These are phyloP conservation scores for Ceratocystis smalleyi DNA, from an alignment of 2,329 filamentous ascomycete species.

Conservation along the genomic window DNA sequence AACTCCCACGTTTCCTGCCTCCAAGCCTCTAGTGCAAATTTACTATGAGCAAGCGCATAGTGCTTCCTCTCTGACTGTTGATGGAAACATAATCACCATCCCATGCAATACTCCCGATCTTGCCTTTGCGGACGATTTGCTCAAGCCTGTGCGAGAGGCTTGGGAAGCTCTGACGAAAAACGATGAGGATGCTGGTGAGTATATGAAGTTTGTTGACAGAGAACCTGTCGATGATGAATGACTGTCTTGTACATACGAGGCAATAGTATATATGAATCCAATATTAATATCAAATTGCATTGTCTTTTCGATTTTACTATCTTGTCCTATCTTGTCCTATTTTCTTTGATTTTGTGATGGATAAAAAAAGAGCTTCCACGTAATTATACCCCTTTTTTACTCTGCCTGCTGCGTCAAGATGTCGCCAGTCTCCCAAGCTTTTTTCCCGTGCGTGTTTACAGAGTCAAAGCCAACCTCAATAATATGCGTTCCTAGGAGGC, in stretches of 20 bases:
- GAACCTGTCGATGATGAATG: conserved; percentile 46
- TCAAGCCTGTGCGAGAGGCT: conserved; percentile 50
- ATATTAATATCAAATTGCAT: not conserved
- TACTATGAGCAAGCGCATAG: conserved; percentile 38
- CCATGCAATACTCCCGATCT: conserved; percentile 47
- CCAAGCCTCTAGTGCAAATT: conserved; percentile 34
- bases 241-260: conserved; percentile 28
- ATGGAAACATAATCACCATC: conserved; percentile 38
- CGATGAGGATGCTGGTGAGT: conserved; percentile 34
- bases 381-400: not conserved
- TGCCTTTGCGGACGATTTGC: conserved; percentile 54
- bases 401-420: not conserved
- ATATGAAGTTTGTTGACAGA: conserved; percentile 66
- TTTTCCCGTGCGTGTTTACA: not conserved
- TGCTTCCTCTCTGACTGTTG: conserved; percentile 20
- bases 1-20: conserved; percentile 11
- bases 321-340: not conserved
- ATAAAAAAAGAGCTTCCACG: not conserved
- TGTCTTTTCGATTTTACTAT: not conserved
- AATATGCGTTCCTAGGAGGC: conserved; percentile 10
- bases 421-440: not conserved
- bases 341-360: not conserved
- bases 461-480: conserved; percentile 13
- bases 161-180: conserved; percentile 51
- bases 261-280: not conserved